Percentiles rank a stretch among this genome's conserved stretches.
Evolutionary conservation across 306 rosid genomes (phyloP).

Genomic region (Clitoria ternatea): DNA sequence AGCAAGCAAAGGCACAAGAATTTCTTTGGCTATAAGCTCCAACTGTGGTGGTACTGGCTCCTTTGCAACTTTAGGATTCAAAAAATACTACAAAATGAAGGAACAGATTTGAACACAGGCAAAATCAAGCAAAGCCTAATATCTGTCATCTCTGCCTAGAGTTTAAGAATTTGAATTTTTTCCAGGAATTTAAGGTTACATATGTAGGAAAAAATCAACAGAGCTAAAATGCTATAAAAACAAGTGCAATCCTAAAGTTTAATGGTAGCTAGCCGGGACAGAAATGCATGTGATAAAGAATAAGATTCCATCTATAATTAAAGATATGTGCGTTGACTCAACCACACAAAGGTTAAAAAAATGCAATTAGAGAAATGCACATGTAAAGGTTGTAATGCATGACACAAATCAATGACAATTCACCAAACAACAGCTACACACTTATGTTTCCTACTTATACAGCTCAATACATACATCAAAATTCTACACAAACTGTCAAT

Average conservation of each 20-base stretch:
- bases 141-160: not conserved
- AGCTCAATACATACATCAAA: not conserved
- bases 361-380: not conserved
- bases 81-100: conserved; percentile 60
- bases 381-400: not conserved
- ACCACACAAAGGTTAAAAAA: no score
- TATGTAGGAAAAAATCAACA: not conserved
- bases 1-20: conserved; percentile 66
- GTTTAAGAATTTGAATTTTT: not conserved
- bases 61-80: conserved; percentile 73
- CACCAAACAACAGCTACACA: not conserved
- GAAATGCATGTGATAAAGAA: not conserved
- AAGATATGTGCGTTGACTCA: no score
- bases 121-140: conserved; percentile 17
- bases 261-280: not conserved
- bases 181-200: not conserved
- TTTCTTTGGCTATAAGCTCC: conserved; percentile 61
- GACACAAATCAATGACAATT: not conserved
- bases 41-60: conserved; percentile 80
- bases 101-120: not conserved
- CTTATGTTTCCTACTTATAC: not conserved
- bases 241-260: not conserved
- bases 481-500: not conserved
- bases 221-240: not conserved
- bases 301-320: not conserved